A percentile compares a stretch with the other conserved stretches of the same genome.
These are phyloP conservation scores for Cronartium ribicola DNA, from an alignment of 1,284 basidiomycete species.

Conservation along the genomic window DNA sequence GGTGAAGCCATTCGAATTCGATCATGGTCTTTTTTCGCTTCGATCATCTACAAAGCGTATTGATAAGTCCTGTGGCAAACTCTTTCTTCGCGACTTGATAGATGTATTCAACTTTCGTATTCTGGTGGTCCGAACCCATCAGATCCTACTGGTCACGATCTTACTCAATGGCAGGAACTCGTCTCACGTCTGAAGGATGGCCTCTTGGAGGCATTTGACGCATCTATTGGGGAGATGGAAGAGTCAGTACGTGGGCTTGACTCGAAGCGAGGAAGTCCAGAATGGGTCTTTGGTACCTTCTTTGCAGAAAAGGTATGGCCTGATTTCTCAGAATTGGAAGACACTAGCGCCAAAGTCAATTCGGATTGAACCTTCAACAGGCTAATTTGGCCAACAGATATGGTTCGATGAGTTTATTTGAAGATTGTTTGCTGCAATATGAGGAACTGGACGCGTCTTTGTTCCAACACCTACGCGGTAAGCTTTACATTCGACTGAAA, in stretches of 20 bases:
- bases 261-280: slow-evolving; percentile 75
- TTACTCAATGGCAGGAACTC: slow-evolving; percentile 81
- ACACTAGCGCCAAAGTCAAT: too few relatives aligned
- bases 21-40: slow-evolving; percentile 41
- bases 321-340: not conserved
- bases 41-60: too few relatives aligned
- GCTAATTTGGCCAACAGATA: slow-evolving; percentile 90
- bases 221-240: slow-evolving; percentile 69
- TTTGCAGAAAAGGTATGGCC: slow-evolving; percentile 76
- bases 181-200: slow-evolving; percentile 85
- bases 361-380: slow-evolving; percentile 55
- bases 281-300: slow-evolving; percentile 96
- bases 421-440: slow-evolving; percentile 84
- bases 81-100: slow-evolving; percentile 52
- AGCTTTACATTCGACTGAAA: slow-evolving; percentile 1
- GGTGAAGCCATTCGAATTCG: slow-evolving; percentile 56
- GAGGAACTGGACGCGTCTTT: slow-evolving; percentile 86
- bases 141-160: slow-evolving; percentile 66
- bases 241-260: slow-evolving; percentile 84
- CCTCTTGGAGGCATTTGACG: slow-evolving; percentile 73
- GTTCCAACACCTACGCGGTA: slow-evolving; percentile 58
- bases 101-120: slow-evolving; percentile 69
- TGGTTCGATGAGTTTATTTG: slow-evolving; percentile 79
- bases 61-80: too few relatives aligned
- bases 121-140: slow-evolving; percentile 47